These are phyloP conservation scores for Penicillium sp. DNA, from an alignment of 2,329 filamentous ascomycete genomes.

Conservation along the genomic window DNA sequence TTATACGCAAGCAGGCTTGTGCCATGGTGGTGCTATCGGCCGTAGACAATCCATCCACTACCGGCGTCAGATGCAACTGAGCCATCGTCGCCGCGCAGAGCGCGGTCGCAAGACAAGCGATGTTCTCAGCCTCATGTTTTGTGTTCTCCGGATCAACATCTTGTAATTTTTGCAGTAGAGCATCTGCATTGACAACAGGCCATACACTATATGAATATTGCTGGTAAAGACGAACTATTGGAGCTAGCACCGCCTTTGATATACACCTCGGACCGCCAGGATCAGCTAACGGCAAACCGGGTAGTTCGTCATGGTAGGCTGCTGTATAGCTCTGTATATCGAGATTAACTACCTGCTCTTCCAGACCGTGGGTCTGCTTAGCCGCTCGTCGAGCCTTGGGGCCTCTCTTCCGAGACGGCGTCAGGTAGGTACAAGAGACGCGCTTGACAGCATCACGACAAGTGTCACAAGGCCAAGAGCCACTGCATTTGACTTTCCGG, in stretches of 20 bases:
- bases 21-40: constrained; percentile 25
- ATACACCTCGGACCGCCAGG: not conserved
- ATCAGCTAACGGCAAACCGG: not conserved
- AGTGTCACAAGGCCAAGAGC: constrained; percentile 30
- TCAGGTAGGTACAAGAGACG: constrained; percentile 29
- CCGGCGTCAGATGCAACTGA: constrained; percentile 27
- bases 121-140: not conserved
- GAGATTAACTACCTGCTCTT: not conserved
- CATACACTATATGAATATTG: constrained; percentile 30
- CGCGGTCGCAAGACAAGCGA: constrained; percentile 24
- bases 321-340: not conserved
- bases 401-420: constrained; percentile 27
- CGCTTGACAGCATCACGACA: constrained; percentile 22
- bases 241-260: constrained; percentile 11
- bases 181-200: constrained; percentile 27
- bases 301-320: not conserved
- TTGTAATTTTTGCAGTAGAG: constrained; percentile 16
- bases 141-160: constrained; percentile 12
- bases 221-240: constrained; percentile 24
- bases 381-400: constrained; percentile 24
- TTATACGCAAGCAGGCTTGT: constrained; percentile 23
- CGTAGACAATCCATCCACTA: constrained; percentile 1
- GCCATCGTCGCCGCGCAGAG: constrained; percentile 35
- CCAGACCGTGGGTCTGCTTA: not conserved
- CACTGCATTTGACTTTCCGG: constrained; percentile 33